A percentile compares a stretch with the other conserved stretches of the same genome.
phyloP scores from a whole-genome alignment of 495 filamentous ascomycete genomes.

The Cenococcum geophilum region DNA sequence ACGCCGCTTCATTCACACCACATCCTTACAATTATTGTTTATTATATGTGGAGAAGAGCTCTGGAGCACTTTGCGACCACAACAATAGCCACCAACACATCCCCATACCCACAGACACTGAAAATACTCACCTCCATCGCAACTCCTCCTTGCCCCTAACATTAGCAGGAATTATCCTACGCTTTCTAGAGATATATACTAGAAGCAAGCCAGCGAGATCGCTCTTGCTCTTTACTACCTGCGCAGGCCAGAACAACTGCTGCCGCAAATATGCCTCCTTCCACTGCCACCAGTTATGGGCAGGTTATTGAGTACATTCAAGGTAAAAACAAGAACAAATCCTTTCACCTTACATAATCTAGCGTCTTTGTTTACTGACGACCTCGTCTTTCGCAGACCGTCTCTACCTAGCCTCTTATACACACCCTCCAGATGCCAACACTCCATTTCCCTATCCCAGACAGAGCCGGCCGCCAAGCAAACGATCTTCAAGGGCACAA shows the following conservation, averaged over 20 bases:
- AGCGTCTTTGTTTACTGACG: background rate
- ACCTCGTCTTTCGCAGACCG: conserved; percentile 55
- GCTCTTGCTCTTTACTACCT: background rate
- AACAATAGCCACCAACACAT: conserved; percentile 7
- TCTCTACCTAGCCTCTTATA: conserved; percentile 89
- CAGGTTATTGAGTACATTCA: conserved; percentile 75
- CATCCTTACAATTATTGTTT: conserved; percentile 29
- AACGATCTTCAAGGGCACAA: conserved; percentile 63
- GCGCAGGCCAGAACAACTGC: background rate
- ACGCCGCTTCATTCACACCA: conserved; percentile 7
- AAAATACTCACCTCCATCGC: background rate
- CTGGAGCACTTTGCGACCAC: conserved; percentile 8
- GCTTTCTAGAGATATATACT: background rate
- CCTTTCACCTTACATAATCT: background rate
- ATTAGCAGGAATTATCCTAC: background rate
- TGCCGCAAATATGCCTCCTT: conserved; percentile 26
- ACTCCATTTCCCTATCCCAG: conserved; percentile 83
- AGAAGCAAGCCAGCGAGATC: background rate
- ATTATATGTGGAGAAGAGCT: conserved; percentile 1
- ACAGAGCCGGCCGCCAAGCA: conserved; percentile 60
- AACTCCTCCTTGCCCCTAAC: background rate
- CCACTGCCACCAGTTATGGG: conserved; percentile 50
- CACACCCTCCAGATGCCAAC: conserved; percentile 66
- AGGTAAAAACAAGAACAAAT: conserved; percentile 44
- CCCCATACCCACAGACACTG: background rate